Evolutionary conservation across 176 grass and related monocot genomes (phyloP).

Genomic region (Musa acuminata): DNA sequence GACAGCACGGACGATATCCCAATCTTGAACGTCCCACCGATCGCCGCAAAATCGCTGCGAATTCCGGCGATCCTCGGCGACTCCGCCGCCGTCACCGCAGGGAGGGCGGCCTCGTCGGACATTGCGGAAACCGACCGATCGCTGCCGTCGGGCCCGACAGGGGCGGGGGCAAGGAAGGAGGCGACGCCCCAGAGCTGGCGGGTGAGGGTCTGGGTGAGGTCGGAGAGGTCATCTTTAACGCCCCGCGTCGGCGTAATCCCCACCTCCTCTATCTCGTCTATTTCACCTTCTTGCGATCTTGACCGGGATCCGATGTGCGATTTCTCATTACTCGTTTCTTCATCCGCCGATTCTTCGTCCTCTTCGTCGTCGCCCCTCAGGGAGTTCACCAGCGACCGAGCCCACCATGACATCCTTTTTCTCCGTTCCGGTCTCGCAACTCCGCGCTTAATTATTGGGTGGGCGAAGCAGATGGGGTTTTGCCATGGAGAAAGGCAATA

Average conservation of each 20-base stretch:
- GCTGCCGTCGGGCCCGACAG: constrained; percentile 1
- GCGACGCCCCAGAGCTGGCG: constrained; percentile 67
- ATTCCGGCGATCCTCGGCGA: constrained; percentile 52
- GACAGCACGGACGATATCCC: constrained; percentile 55
- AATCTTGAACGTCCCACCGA: constrained; percentile 52
- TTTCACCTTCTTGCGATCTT: neutral
- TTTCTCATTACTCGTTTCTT: neutral
- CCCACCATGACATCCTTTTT: neutral
- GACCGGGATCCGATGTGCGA: neutral
- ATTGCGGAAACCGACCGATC: neutral
- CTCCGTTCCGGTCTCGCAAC: neutral
- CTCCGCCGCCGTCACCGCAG: neutral
- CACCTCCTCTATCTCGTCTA: constrained; percentile 7
- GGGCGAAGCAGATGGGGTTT: neutral
- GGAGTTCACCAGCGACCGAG: constrained; percentile 4
- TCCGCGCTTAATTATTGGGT: neutral
- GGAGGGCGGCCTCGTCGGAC: neutral
- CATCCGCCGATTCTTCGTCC: neutral
- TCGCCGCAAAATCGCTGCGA: constrained; percentile 62
- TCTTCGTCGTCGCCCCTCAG: neutral
- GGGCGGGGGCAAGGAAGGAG: constrained; percentile 49
- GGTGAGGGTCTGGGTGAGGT: constrained; percentile 61
- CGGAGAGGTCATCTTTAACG: constrained; percentile 56
- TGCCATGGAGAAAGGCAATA: neutral
- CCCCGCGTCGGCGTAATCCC: constrained; percentile 36